Conservation (phyloP, 805 yeast genomes). For the Barnettozyma botsteinii region DNA sequence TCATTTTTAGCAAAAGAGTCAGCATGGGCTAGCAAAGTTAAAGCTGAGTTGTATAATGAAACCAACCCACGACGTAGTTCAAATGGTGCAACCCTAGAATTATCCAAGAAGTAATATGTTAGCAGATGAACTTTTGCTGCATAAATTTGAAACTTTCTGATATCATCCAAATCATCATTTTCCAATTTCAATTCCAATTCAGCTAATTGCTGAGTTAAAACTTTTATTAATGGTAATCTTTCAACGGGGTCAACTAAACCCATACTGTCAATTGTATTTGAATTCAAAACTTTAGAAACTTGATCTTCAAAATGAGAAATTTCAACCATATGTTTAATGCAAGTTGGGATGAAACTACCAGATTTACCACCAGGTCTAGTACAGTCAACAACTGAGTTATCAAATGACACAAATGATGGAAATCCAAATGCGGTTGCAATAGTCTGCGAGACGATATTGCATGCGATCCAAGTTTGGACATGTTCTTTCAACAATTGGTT, state of each 20-base stretch:
- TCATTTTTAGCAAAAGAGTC: conserved; percentile 53
- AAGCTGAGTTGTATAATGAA: conserved; percentile 73
- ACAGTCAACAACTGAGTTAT: conserved; percentile 55
- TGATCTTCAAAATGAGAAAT: conserved; percentile 85
- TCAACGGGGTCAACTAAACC: conserved; percentile 66
- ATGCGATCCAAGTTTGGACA: conserved; percentile 85
- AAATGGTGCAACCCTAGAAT: conserved; percentile 32
- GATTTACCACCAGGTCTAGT: conserved; percentile 36
- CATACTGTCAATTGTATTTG: conserved; percentile 59
- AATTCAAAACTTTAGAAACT: conserved; percentile 68
- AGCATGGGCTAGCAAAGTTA: conserved; percentile 64
- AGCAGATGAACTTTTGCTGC: conserved; percentile 77
- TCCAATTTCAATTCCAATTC: conserved; percentile 61
- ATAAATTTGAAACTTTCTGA: conserved; percentile 60
- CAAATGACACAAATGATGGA: conserved; percentile 88
- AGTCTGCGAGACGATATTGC: conserved; percentile 84
- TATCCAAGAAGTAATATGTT: conserved; percentile 77
- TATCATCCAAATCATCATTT: conserved; percentile 51
- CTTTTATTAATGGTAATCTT: conserved; percentile 65
- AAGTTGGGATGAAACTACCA: conserved; percentile 25
- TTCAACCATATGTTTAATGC: conserved; percentile 68
- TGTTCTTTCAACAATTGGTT: conserved; percentile 58
- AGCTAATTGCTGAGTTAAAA: conserved; percentile 66
- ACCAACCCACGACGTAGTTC: conserved; percentile 72
- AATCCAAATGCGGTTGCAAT: conserved; percentile 92